phyloP scores from a whole-genome alignment of 2,329 filamentous ascomycete genomes.

The Fusarium staphyleae region DNA sequence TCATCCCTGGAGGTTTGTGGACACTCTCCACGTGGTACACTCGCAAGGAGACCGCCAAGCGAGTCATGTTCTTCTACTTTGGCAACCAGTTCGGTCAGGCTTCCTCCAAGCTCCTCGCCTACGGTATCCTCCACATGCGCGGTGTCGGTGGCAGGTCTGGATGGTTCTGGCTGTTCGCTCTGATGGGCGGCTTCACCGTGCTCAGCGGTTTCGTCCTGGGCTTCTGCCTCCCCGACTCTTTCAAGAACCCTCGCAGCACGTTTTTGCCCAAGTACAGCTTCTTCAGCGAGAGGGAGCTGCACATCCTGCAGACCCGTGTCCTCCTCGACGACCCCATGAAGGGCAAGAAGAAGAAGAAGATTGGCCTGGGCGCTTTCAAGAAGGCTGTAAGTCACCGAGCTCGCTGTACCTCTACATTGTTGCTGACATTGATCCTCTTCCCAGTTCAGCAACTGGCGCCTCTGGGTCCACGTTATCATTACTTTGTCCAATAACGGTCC shows the following conservation, averaged over 20 bases:
- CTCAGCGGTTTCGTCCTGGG: conserved; percentile 51
- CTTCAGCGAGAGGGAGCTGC: conserved; percentile 51
- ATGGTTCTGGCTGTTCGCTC: conserved; percentile 64
- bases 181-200: conserved; percentile 62
- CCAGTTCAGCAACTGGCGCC: conserved; percentile 57
- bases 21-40: conserved; percentile 65
- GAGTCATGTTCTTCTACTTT: conserved; percentile 63
- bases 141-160: conserved; percentile 56
- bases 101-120: conserved; percentile 50
- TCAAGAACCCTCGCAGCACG: conserved; percentile 52
- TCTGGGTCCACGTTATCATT: conserved; percentile 61
- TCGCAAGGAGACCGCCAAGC: conserved; percentile 57
- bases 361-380: conserved; percentile 54
- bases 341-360: conserved; percentile 57
- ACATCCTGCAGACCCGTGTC: conserved; percentile 53
- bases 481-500: conserved; percentile 58
- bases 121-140: conserved; percentile 57
- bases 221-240: conserved; percentile 54
- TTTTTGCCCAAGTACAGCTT: conserved; percentile 47
- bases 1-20: conserved; percentile 60
- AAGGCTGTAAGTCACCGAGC: conserved; percentile 45
- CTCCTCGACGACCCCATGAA: conserved; percentile 54
- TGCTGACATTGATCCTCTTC: neutral
- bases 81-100: conserved; percentile 59
- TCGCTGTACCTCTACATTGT: neutral